Evolutionary conservation across 805 yeast species (phyloP).

Genomic region (Scheffersomyces lignosus): DNA sequence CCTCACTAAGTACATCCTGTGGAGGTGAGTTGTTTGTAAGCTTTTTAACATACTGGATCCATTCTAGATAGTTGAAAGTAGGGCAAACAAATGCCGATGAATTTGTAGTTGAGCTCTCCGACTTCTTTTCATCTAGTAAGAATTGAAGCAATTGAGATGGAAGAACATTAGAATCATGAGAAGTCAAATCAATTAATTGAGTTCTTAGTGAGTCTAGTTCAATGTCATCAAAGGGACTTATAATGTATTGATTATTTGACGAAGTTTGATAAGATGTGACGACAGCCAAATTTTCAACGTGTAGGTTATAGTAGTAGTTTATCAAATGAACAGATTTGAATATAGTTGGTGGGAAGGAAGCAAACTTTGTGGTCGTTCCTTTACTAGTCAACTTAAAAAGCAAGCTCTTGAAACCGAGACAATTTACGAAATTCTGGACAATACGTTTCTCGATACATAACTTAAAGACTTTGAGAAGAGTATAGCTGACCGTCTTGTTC

Average conservation of each 20-base stretch:
- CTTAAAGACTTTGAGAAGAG: conserved; percentile 23
- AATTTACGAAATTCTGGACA: conserved; percentile 17
- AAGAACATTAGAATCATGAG: conserved; percentile 1
- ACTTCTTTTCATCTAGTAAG: not conserved
- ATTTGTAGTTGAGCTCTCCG: not conserved
- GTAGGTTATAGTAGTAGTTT: conserved; percentile 15
- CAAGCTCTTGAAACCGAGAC: conserved; percentile 14
- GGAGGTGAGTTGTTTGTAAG: conserved; percentile 6
- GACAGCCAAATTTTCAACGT: conserved; percentile 5
- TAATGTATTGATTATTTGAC: conserved; percentile 7
- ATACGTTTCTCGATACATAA: conserved; percentile 22
- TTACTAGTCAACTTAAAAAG: conserved; percentile 2
- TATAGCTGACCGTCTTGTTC: conserved; percentile 12
- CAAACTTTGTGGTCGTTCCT: not conserved
- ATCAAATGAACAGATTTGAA: conserved; percentile 23
- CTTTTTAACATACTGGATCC: conserved; percentile 21
- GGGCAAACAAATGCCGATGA: not conserved
- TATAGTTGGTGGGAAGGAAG: conserved; percentile 14
- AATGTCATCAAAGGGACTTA: conserved; percentile 17
- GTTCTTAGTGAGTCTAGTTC: conserved; percentile 16
- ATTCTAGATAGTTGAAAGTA: conserved; percentile 10
- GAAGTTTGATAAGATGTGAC: conserved; percentile 11
- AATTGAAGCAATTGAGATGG: not conserved
- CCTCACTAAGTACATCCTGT: conserved; percentile 6
- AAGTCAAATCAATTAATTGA: conserved; percentile 1